Evolutionary conservation across 257 asterid species (phyloP).

Genomic region (Petunia axillaris): DNA sequence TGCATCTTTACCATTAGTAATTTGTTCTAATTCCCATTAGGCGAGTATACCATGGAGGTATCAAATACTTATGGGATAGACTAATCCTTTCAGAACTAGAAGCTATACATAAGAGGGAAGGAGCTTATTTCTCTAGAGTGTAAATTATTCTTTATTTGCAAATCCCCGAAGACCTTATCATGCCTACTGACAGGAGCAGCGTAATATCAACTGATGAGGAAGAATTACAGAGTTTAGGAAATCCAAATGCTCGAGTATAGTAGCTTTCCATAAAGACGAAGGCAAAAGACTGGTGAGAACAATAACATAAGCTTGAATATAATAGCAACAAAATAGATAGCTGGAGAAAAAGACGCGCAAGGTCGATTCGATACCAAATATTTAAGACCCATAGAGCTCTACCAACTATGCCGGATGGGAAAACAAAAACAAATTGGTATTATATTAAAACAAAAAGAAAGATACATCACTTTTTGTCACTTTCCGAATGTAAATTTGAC

Average conservation of each 20-base stretch:
- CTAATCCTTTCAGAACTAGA: slow-evolving; percentile 6
- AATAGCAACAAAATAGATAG: slow-evolving; percentile 13
- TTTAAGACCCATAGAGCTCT: not conserved
- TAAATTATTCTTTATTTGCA: not conserved
- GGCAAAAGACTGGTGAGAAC: slow-evolving; percentile 8
- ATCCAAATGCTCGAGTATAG: not conserved
- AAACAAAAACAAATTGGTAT: not conserved
- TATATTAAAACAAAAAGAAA: slow-evolving; percentile 14
- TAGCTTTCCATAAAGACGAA: slow-evolving; percentile 8
- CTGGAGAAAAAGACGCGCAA: not conserved
- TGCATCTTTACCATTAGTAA: not conserved
- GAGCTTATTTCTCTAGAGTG: not conserved
- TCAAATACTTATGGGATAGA: not conserved
- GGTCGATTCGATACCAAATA: not conserved
- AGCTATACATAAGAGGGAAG: not conserved
- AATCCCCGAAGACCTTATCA: not conserved
- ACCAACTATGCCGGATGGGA: not conserved
- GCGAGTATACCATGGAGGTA: not conserved
- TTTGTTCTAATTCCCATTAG: not conserved
- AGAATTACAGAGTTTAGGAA: not conserved
- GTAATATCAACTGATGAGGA: slow-evolving; percentile 16
- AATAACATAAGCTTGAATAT: not conserved
- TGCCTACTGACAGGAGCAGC: not conserved
- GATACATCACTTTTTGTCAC: slow-evolving; percentile 8
- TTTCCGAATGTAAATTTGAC: not conserved